Conservation (phyloP, 805 yeast genomes). For the Wickerhamomyces silvicola region DNA sequence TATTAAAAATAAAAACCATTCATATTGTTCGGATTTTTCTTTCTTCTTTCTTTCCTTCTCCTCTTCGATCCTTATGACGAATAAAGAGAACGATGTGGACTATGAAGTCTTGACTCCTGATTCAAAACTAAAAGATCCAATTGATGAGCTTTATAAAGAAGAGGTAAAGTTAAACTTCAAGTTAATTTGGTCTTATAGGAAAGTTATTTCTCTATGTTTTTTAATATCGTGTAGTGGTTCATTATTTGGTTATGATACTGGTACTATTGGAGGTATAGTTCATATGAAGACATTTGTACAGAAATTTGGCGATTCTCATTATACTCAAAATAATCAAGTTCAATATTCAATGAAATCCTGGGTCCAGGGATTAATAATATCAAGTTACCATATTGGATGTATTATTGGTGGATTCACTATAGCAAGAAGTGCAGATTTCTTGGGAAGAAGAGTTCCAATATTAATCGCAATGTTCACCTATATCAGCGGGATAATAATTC, state of each 20-base stretch:
- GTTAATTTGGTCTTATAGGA: no score
- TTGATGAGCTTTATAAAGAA: no score
- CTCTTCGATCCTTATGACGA: no score
- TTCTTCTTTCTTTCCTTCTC: no score
- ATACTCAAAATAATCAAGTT: slow-evolving; percentile 18
- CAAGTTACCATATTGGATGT: slow-evolving; percentile 62
- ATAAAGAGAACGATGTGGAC: no score
- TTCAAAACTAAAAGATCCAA: no score
- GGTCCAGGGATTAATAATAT: slow-evolving; percentile 44
- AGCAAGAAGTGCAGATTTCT: slow-evolving; percentile 50
- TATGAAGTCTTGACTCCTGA: no score
- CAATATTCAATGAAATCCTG: slow-evolving; percentile 32
- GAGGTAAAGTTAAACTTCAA: no score
- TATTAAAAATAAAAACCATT: no score
- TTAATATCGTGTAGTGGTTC: slow-evolving; percentile 65
- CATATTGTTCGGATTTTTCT: no score
- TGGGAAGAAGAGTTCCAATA: slow-evolving; percentile 57
- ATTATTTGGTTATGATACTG: slow-evolving; percentile 72
- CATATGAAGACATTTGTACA: slow-evolving; percentile 48
- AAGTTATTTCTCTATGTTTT: no score
- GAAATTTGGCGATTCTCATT: slow-evolving; percentile 51
- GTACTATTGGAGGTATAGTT: slow-evolving; percentile 67
- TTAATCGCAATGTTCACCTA: slow-evolving; percentile 48
- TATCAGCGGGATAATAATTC: slow-evolving; percentile 52
- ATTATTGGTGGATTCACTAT: slow-evolving; percentile 61